These are phyloP conservation scores for Hypoxylon sp. DNA, from an alignment of 2,329 filamentous ascomycete genomes.

Conservation along the genomic window DNA sequence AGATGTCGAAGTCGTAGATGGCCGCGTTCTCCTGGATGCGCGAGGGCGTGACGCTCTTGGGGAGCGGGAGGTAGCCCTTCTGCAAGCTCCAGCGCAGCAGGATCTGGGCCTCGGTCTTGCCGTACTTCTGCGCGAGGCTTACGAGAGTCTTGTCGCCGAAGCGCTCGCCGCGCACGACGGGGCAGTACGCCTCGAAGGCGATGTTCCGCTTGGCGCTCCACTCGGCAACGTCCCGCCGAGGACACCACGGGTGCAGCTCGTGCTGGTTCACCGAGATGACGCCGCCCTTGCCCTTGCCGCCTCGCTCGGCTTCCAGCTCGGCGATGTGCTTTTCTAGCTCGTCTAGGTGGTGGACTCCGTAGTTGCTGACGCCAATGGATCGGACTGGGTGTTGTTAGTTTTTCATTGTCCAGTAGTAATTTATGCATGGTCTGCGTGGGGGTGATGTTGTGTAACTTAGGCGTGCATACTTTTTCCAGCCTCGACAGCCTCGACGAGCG, in stretches of 20 bases:
- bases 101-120: constrained; percentile 78
- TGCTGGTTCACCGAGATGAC: constrained; percentile 85
- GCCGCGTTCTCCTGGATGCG: constrained; percentile 71
- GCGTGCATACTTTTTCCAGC: constrained; percentile 57
- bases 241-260: constrained; percentile 90
- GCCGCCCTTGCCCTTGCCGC: constrained; percentile 71
- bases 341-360: constrained; percentile 68
- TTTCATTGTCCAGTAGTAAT: too few species aligned
- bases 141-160: constrained; percentile 73
- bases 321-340: constrained; percentile 67
- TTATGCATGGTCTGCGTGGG: too few species aligned
- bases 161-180: constrained; percentile 72
- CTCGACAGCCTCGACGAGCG: constrained; percentile 69
- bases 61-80: constrained; percentile 76
- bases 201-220: constrained; percentile 76
- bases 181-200: constrained; percentile 70
- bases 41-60: constrained; percentile 75
- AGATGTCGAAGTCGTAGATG: constrained; percentile 64
- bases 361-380: constrained; percentile 71
- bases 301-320: constrained; percentile 68
- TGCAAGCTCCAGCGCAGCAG: constrained; percentile 84
- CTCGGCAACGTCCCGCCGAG: constrained; percentile 77
- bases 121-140: constrained; percentile 74
- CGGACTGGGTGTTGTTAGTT: constrained; percentile 50
- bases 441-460: background rate